phyloP scores from a whole-genome alignment of 2,329 filamentous ascomycete species.

The Cercospora beticola region DNA sequence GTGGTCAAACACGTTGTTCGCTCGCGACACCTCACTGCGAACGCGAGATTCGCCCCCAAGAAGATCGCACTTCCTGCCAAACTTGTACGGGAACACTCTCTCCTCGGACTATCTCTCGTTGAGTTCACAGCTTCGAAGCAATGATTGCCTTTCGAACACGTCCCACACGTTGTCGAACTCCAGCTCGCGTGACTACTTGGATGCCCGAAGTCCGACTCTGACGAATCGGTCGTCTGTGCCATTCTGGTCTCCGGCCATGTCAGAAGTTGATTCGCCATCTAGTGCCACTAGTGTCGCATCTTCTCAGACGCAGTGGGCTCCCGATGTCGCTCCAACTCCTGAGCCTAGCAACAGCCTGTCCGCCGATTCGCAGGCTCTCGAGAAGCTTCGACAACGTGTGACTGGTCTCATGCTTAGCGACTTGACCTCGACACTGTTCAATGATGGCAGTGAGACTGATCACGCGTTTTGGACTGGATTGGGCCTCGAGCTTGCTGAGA shows the following conservation, averaged over 20 bases:
- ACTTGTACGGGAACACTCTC: constrained; percentile 16
- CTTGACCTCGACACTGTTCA: constrained; percentile 79
- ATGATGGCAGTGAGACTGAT: constrained; percentile 90
- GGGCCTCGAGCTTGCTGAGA: constrained; percentile 41
- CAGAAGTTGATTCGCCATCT: constrained; percentile 62
- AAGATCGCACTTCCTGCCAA: constrained; percentile 14
- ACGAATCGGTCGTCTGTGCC: constrained; percentile 74
- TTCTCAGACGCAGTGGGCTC: constrained; percentile 21
- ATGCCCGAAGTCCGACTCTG: constrained; percentile 65
- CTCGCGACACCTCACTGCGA: constrained; percentile 53
- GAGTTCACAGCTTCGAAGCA: constrained; percentile 26
- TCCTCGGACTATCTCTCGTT: constrained; percentile 25
- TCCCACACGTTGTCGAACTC: constrained; percentile 34
- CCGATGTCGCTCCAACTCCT: constrained; percentile 14
- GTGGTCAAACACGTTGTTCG: constrained; percentile 88
- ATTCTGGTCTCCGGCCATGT: constrained; percentile 87
- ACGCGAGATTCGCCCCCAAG: constrained; percentile 2
- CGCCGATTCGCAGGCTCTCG: constrained; percentile 54
- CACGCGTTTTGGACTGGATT: constrained; percentile 72
- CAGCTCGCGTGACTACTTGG: constrained; percentile 63
- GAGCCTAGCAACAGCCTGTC: background rate
- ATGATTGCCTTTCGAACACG: constrained; percentile 29
- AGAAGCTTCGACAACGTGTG: constrained; percentile 59
- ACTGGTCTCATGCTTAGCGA: constrained; percentile 87
- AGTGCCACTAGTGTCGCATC: constrained; percentile 59